Base-by-base conservation (phyloP, 495 filamentous ascomycete species). In the Hypomontagnella submonticulosa region DNA sequence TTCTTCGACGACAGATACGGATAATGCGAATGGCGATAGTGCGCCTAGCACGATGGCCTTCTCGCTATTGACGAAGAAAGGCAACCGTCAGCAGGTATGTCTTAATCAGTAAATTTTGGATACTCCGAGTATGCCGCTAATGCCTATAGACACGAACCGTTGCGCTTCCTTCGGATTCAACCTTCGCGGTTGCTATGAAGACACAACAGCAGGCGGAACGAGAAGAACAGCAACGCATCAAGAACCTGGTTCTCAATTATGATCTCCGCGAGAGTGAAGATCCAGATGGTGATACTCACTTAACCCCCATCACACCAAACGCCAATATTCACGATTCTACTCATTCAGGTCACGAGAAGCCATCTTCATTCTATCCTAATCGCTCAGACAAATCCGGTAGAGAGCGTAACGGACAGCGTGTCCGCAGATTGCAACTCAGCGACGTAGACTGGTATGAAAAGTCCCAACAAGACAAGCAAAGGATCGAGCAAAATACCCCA, bases 161-260 rank as follows among this genome's bases (percentile, higher is more conserved):
- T 71, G 95, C 96, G 62, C 80, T 99, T 59, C 95, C 95, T 4
- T 96, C 94, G 4, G 91, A 99, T 73, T 97, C 94, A 0, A 92
- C 84, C 63, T 96, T 99, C 76, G 95, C 95, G 7, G 83, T 98
- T 60, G 94, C 96, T 12, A 92, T 98, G 93, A 94, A 91, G 71
- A 92, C 84, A 62, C 92, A 97, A 78, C 93, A 97, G 71, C 89
- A 94, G 75, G 95, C 93, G 0, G 94, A 97, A 73, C 89, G 90
- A 51, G 95, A 95, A 71, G 95, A 99, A 72, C 95, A 99, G 73
- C 90, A 96, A 73, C 91, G 96, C 46, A 99, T 99, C 84, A 99
- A 99, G 80, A 95, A 90, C 72, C 81, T 98, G 18, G 96, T 99
- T 42, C 83, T 99, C 72, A 98, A 97, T 76, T 97, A 97, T 72